Evolutionary conservation across 495 filamentous ascomycete genomes (phyloP).

Genomic region (Penicillium chermesinum): DNA sequence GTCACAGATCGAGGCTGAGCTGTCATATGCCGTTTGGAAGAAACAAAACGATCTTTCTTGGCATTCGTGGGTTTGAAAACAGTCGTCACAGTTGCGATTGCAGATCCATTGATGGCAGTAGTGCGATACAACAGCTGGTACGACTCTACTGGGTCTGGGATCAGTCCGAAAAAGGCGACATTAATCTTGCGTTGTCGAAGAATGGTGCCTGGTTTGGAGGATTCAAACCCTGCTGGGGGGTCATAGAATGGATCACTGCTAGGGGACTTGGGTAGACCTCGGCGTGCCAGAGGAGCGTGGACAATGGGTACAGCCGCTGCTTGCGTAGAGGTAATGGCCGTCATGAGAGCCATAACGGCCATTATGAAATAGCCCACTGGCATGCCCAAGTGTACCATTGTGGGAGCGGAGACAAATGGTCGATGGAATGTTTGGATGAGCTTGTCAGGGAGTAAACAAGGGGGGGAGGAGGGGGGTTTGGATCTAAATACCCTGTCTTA

Average conservation of each 20-base stretch:
- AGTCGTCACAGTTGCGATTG: conserved; percentile 32
- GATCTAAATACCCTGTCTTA: no score
- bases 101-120: conserved; percentile 28
- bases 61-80: conserved; percentile 27
- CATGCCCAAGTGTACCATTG: conserved; percentile 8
- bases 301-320: conserved; percentile 3
- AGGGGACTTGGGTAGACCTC: conserved; percentile 11
- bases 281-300: neutral
- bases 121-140: conserved; percentile 29
- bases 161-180: conserved; percentile 26
- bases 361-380: conserved; percentile 2
- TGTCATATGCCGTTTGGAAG: conserved; percentile 33
- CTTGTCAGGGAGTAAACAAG: no score
- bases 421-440: no score
- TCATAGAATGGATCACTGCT: conserved; percentile 31
- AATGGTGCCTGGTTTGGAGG: conserved; percentile 22
- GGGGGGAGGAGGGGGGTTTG: no score
- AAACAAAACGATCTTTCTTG: conserved; percentile 29
- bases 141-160: conserved; percentile 25
- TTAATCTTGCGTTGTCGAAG: conserved; percentile 22
- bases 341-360: conserved; percentile 16
- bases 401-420: neutral
- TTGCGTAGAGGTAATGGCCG: conserved; percentile 12
- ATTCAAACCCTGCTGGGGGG: conserved; percentile 26
- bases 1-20: conserved; percentile 24